These are phyloP conservation scores for Leishmania amazonensis DNA, from an alignment of 208 protist genomes.

Conservation along the genomic window DNA sequence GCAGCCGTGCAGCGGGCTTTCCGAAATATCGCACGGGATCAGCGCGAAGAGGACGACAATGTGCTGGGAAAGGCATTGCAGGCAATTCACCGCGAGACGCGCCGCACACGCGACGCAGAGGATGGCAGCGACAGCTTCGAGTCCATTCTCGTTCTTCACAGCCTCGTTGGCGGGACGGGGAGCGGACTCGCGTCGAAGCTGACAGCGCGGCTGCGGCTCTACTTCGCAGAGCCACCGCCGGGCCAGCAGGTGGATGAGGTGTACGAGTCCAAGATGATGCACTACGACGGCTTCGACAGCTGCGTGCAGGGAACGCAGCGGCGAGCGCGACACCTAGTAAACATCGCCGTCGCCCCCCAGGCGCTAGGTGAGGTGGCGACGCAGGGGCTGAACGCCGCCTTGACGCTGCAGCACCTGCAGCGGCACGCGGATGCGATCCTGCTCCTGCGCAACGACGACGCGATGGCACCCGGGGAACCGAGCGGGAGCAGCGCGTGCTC, in stretches of 20 bases:
- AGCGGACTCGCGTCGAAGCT: constrained; percentile 80
- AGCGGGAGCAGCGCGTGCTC: constrained; percentile 29
- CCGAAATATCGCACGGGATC: constrained; percentile 53
- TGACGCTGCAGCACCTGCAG: constrained; percentile 73
- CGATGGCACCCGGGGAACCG: constrained; percentile 38
- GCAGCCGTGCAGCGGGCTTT: constrained; percentile 49
- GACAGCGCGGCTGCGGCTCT: constrained; percentile 80
- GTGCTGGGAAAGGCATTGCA: constrained; percentile 61
- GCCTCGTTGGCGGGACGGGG: constrained; percentile 83
- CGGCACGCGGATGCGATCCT: constrained; percentile 64
- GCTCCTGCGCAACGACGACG: constrained; percentile 85
- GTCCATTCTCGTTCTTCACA: constrained; percentile 84
- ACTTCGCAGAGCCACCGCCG: constrained; percentile 71
- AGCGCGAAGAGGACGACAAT: constrained; percentile 65
- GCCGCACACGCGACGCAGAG: constrained; percentile 49
- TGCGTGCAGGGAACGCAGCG: constrained; percentile 72
- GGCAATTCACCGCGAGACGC: constrained; percentile 77
- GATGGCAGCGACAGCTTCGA: constrained; percentile 50
- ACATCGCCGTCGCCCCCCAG: constrained; percentile 74
- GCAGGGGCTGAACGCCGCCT: constrained; percentile 75
- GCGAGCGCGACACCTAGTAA: constrained; percentile 70
- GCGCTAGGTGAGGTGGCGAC: constrained; percentile 69
- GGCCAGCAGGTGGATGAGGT: constrained; percentile 41
- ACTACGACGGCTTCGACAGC: constrained; percentile 66
- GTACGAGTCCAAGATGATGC: constrained; percentile 56